These are phyloP conservation scores for Coniosporium apollinis DNA, from an alignment of 495 filamentous ascomycete species.

Conservation along the genomic window DNA sequence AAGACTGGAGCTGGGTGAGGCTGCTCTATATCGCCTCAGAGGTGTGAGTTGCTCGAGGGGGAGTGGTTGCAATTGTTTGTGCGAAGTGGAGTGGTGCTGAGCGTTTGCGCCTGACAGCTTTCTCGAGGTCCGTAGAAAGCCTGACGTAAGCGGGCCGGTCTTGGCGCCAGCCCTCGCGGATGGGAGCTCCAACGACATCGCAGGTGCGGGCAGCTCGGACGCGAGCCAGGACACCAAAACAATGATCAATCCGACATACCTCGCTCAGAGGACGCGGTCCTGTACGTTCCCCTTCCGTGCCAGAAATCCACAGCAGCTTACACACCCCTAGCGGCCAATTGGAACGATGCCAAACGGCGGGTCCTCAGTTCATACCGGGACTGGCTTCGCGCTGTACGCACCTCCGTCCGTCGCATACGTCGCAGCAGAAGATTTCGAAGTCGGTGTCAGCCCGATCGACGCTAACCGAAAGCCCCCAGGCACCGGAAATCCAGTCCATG, in stretches of 20 bases:
- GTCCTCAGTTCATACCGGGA: constrained; percentile 77
- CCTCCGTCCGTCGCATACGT: not conserved
- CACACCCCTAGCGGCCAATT: constrained; percentile 54
- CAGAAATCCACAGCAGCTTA: constrained; percentile 8
- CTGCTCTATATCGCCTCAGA: too few relatives aligned
- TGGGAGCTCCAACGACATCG: constrained; percentile 1
- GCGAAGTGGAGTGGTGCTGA: too few relatives aligned
- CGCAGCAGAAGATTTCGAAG: too few relatives aligned
- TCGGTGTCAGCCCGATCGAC: too few relatives aligned
- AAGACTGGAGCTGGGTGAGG: too few relatives aligned
- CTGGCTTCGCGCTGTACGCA: constrained; percentile 80
- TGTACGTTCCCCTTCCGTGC: constrained; percentile 41
- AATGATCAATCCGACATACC: constrained; percentile 83
- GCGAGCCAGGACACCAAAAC: constrained; percentile 22
- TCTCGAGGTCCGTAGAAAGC: too few relatives aligned
- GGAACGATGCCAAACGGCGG: constrained; percentile 64
- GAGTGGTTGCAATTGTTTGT: too few relatives aligned
- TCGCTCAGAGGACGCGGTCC: constrained; percentile 73
- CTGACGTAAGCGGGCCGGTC: too few relatives aligned
- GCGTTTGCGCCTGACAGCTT: too few relatives aligned
- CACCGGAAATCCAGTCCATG: constrained; percentile 90
- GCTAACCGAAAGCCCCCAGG: constrained; percentile 24
- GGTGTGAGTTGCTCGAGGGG: too few relatives aligned
- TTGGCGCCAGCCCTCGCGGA: too few relatives aligned
- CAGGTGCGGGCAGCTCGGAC: too few relatives aligned